Percentiles rank a stretch among this genome's conserved stretches.
phyloP scores from a whole-genome alignment of 2,329 filamentous ascomycete genomes.

The Didymella sp. region DNA sequence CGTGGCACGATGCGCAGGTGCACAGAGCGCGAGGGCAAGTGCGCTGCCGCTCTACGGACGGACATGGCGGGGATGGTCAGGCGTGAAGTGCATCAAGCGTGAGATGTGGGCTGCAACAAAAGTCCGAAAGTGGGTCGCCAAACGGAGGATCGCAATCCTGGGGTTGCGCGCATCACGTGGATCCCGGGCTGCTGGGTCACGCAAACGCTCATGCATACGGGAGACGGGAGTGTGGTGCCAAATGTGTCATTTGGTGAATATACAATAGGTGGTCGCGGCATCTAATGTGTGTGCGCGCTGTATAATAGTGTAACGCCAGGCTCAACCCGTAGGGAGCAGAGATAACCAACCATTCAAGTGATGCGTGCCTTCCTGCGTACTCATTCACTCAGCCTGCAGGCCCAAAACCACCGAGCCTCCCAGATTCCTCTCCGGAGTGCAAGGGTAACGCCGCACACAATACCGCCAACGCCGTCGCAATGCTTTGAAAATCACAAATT shows the following conservation, averaged over 20 bases:
- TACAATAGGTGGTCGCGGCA: constrained; percentile 22
- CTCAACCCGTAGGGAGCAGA: constrained; percentile 48
- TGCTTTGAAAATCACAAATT: constrained; percentile 25
- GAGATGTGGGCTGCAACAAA: neutral
- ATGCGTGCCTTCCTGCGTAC: constrained; percentile 13
- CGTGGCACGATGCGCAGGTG: constrained; percentile 57
- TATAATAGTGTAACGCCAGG: constrained; percentile 29
- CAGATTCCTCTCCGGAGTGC: too few relatives aligned
- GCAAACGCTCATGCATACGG: constrained; percentile 6
- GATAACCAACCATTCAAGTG: neutral
- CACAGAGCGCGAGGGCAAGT: constrained; percentile 52
- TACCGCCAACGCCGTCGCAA: constrained; percentile 45
- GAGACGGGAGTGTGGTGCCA: neutral
- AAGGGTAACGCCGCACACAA: constrained; percentile 6
- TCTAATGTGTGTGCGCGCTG: constrained; percentile 26
- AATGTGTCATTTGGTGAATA: constrained; percentile 16
- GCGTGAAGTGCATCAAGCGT: neutral
- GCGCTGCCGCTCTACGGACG: constrained; percentile 31
- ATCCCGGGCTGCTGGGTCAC: constrained; percentile 23
- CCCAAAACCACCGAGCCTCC: too few relatives aligned
- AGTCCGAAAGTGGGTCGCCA: constrained; percentile 26
- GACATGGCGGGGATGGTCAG: constrained; percentile 33
- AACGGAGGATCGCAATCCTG: constrained; percentile 25
- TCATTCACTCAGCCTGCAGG: too few relatives aligned
- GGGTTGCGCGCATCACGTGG: constrained; percentile 27